Evolutionary conservation across 2,329 filamentous ascomycete genomes (phyloP).

Genomic region (Corynespora cassiicola): DNA sequence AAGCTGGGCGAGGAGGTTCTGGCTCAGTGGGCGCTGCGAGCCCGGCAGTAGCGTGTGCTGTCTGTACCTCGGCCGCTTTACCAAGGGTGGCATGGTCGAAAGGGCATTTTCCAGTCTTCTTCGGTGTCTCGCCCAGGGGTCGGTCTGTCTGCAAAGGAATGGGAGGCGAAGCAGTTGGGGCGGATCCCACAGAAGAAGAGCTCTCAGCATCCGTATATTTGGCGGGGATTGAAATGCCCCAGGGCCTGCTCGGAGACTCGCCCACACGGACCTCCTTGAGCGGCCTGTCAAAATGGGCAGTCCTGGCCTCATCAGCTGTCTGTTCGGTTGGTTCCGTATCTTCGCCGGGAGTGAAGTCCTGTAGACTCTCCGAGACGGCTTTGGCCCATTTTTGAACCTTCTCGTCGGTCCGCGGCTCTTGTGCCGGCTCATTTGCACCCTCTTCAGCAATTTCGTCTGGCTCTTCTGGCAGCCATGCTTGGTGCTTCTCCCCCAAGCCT

Average conservation of each 20-base stretch:
- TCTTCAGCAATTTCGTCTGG: constrained; percentile 56
- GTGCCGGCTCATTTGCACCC: constrained; percentile 46
- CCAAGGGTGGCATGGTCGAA: constrained; percentile 40
- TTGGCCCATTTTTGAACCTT: constrained; percentile 88
- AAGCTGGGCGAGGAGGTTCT: background rate
- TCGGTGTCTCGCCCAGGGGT: constrained; percentile 30
- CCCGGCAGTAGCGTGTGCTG: too few relatives aligned
- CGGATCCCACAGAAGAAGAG: constrained; percentile 46
- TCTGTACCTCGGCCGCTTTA: too few relatives aligned
- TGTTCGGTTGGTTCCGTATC: constrained; percentile 46
- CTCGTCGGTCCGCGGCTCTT: constrained; percentile 62
- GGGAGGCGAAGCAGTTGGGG: constrained; percentile 53
- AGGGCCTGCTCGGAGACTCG: constrained; percentile 90
- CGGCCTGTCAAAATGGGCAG: constrained; percentile 80
- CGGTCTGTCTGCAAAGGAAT: constrained; percentile 57
- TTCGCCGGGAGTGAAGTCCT: constrained; percentile 46
- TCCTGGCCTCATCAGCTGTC: constrained; percentile 64
- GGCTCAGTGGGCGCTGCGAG: background rate
- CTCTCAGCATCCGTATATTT: constrained; percentile 51
- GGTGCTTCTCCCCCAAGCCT: constrained; percentile 84
- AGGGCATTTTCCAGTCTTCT: constrained; percentile 41
- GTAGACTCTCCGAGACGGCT: constrained; percentile 67
- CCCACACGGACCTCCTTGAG: constrained; percentile 91
- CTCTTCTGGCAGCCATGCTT: constrained; percentile 77
- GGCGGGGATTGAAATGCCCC: constrained; percentile 85